Evolutionary conservation across 805 yeast genomes (phyloP).

Genomic region (Wickerhamomyces ciferrii): DNA sequence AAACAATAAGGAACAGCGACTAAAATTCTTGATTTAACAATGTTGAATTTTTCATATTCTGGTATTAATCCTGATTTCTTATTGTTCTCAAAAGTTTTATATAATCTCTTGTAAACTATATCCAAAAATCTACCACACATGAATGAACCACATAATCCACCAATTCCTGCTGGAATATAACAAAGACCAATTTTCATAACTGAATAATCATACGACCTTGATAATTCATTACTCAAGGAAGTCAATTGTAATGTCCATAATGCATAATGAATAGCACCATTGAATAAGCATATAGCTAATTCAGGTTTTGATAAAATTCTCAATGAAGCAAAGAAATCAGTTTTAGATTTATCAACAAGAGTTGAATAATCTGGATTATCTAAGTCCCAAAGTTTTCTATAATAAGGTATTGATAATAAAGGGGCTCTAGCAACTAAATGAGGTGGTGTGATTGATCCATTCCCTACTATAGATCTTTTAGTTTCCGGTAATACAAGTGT

Average conservation of each 20-base stretch:
- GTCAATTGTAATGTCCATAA: conserved; percentile 70
- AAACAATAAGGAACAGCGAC: conserved; percentile 38
- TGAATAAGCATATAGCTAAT: conserved; percentile 43
- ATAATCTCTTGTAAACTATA: conserved; percentile 38
- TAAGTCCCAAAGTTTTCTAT: conserved; percentile 18
- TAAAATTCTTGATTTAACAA: conserved; percentile 50
- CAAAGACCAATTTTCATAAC: conserved; percentile 62
- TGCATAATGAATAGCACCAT: conserved; percentile 60
- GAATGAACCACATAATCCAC: conserved; percentile 58
- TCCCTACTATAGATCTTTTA: conserved; percentile 64
- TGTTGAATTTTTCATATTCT: conserved; percentile 36
- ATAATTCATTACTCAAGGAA: conserved; percentile 51
- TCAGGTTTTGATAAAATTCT: conserved; percentile 37
- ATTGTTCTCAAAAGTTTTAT: conserved; percentile 15
- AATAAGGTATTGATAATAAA: conserved; percentile 21
- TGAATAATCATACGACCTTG: conserved; percentile 41
- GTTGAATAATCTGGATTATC: conserved; percentile 27
- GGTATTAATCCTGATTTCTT: conserved; percentile 16
- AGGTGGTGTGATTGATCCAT: conserved; percentile 58
- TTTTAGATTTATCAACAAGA: conserved; percentile 15
- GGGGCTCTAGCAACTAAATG: conserved; percentile 39
- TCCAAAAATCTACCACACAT: conserved; percentile 54
- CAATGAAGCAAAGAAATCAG: conserved; percentile 33
- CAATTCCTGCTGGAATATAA: conserved; percentile 70
- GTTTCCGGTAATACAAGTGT: conserved; percentile 66